phyloP scores from a whole-genome alignment of 179 eudicot species.

The Beta corolliflora region DNA sequence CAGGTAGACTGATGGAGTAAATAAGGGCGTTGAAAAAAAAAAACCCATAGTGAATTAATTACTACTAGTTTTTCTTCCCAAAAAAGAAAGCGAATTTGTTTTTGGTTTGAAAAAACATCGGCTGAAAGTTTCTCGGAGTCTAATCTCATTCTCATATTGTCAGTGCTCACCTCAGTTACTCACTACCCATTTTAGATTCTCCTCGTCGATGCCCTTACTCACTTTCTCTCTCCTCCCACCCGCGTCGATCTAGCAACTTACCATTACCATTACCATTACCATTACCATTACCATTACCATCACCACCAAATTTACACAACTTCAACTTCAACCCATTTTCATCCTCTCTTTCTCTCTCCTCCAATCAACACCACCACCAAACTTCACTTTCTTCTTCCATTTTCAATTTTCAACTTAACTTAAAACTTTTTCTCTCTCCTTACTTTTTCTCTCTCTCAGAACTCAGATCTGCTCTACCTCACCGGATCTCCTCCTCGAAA shows the following conservation, averaged over 20 bases:
- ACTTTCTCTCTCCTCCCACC: neutral
- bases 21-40: too few species aligned
- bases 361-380: neutral
- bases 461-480: too few species aligned
- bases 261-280: neutral
- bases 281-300: too few species aligned
- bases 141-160: neutral
- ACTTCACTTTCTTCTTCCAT: neutral
- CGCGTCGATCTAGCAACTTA: conserved; percentile 6
- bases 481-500: conserved; percentile 15
- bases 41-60: too few species aligned
- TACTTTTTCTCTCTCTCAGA: neutral
- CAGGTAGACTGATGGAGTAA: too few species aligned
- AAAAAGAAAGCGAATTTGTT: neutral
- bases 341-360: conserved; percentile 6
- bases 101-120: neutral
- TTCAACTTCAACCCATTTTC: neutral
- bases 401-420: neutral
- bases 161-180: too few species aligned
- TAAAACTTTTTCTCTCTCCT: neutral
- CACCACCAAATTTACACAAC: too few species aligned
- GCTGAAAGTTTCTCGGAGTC: neutral
- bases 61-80: too few species aligned
- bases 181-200: conserved; percentile 4
- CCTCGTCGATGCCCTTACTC: conserved; percentile 18